Percentiles rank a stretch among this genome's conserved stretches.
These are phyloP conservation scores for Pseudodiploospora longispora DNA, from an alignment of 2,329 filamentous ascomycete genomes.

Conservation along the genomic window DNA sequence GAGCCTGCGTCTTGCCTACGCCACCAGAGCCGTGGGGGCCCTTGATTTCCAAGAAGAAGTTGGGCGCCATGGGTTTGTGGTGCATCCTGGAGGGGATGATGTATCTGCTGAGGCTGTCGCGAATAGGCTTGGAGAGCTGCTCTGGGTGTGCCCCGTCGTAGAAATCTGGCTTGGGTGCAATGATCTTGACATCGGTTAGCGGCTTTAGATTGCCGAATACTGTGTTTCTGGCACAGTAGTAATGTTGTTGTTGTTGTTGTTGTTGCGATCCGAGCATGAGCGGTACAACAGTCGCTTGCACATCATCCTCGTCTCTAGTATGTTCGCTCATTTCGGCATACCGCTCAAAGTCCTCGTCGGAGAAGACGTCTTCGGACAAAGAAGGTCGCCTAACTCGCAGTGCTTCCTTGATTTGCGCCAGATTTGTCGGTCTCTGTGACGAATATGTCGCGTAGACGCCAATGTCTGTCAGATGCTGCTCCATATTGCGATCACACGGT, in stretches of 20 bases:
- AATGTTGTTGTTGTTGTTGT: not conserved
- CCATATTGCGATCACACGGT: too few relatives aligned
- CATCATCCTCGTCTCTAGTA: not conserved
- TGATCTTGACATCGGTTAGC: conserved; percentile 27
- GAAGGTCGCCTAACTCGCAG: too few relatives aligned
- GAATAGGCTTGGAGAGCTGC: conserved; percentile 19
- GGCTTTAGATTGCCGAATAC: conserved; percentile 27
- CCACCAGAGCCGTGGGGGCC: conserved; percentile 21
- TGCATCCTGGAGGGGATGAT: conserved; percentile 25
- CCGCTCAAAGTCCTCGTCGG: too few relatives aligned
- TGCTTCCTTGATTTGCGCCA: too few relatives aligned
- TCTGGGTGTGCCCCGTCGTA: conserved; percentile 24
- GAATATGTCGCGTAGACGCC: too few relatives aligned
- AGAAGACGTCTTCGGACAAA: too few relatives aligned
- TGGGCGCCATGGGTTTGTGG: conserved; percentile 25
- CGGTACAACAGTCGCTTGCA: not conserved
- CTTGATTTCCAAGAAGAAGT: conserved; percentile 35
- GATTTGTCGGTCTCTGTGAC: too few relatives aligned
- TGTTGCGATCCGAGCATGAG: not conserved
- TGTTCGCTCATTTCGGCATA: too few relatives aligned
- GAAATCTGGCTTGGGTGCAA: conserved; percentile 23
- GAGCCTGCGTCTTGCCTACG: conserved; percentile 26
- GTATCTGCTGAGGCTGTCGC: conserved; percentile 15
- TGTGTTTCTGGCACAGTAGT: not conserved
- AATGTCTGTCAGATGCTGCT: too few relatives aligned